Conservation (phyloP, 2,329 filamentous ascomycete species). For the Aspergillus novoparasiticus region DNA sequence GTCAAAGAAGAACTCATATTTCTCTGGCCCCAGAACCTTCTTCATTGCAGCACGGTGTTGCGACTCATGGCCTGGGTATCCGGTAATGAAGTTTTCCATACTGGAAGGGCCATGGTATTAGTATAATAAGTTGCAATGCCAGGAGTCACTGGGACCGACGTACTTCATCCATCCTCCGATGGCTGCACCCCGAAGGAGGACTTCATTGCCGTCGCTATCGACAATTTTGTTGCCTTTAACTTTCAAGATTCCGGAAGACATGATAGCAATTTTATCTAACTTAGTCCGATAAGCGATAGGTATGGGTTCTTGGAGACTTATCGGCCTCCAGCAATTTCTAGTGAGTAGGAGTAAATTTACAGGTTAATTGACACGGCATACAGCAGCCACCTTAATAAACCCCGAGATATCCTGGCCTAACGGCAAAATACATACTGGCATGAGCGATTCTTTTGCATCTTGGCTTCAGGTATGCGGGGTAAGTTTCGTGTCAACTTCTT, state of each 20-base stretch:
- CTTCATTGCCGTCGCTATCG: slow-evolving; percentile 45
- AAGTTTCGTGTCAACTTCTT: neutral
- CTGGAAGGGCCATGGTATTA: slow-evolving; percentile 19
- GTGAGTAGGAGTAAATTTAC: neutral
- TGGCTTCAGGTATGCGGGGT: slow-evolving; percentile 2
- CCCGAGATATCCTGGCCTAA: neutral
- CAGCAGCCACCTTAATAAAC: neutral
- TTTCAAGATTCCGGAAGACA: slow-evolving; percentile 42
- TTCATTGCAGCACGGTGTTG: slow-evolving; percentile 58
- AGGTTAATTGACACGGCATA: neutral
- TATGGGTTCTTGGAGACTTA: neutral
- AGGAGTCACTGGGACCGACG: slow-evolving; percentile 8
- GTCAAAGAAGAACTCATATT: slow-evolving; percentile 64
- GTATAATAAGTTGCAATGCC: slow-evolving; percentile 14
- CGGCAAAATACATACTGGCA: neutral
- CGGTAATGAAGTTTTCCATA: slow-evolving; percentile 67
- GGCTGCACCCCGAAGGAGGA: slow-evolving; percentile 54
- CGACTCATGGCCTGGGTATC: slow-evolving; percentile 61
- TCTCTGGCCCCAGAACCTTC: slow-evolving; percentile 57
- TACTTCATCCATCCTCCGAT: slow-evolving; percentile 51
- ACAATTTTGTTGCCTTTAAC: slow-evolving; percentile 51
- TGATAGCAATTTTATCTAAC: slow-evolving; percentile 6
- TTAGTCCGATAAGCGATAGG: neutral
- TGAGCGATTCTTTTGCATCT: neutral
- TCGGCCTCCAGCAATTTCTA: neutral